phyloP scores from a whole-genome alignment of 805 yeast species.

The Cyberlindnera americana region DNA sequence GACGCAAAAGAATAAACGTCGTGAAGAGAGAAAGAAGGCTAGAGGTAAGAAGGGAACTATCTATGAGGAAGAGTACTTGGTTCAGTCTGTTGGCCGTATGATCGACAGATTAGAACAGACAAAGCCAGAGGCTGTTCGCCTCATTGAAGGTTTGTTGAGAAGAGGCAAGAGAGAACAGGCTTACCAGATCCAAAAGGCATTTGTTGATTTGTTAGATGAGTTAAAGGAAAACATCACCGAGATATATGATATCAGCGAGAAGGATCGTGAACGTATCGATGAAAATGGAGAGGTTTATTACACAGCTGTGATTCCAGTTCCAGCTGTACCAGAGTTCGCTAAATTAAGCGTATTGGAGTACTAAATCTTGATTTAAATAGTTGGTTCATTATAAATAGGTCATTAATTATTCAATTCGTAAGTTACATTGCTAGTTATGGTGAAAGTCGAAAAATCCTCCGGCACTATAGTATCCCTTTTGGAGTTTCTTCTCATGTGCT shows the following conservation, averaged over 20 bases:
- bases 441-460: slow-evolving; percentile 29
- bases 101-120: slow-evolving; percentile 77
- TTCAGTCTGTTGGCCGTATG: slow-evolving; percentile 83
- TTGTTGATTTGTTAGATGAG: slow-evolving; percentile 51
- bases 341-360: slow-evolving; percentile 55
- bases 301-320: slow-evolving; percentile 73
- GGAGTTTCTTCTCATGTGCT: slow-evolving; percentile 33
- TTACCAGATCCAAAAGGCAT: slow-evolving; percentile 66
- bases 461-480: slow-evolving; percentile 31
- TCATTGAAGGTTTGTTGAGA: slow-evolving; percentile 75
- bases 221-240: slow-evolving; percentile 64
- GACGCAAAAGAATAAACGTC: slow-evolving; percentile 86
- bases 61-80: slow-evolving; percentile 93
- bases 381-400: neutral
- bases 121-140: slow-evolving; percentile 63
- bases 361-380: slow-evolving; percentile 22
- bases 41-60: slow-evolving; percentile 97
- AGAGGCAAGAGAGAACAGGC: slow-evolving; percentile 77
- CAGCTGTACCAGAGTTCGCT: slow-evolving; percentile 62
- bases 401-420: neutral
- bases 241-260: slow-evolving; percentile 76
- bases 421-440: neutral
- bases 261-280: slow-evolving; percentile 83
- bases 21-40: slow-evolving; percentile 94
- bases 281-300: slow-evolving; percentile 83